Conservation (phyloP, 2,329 filamentous ascomycete genomes). For the Colletotrichum eleusines region DNA sequence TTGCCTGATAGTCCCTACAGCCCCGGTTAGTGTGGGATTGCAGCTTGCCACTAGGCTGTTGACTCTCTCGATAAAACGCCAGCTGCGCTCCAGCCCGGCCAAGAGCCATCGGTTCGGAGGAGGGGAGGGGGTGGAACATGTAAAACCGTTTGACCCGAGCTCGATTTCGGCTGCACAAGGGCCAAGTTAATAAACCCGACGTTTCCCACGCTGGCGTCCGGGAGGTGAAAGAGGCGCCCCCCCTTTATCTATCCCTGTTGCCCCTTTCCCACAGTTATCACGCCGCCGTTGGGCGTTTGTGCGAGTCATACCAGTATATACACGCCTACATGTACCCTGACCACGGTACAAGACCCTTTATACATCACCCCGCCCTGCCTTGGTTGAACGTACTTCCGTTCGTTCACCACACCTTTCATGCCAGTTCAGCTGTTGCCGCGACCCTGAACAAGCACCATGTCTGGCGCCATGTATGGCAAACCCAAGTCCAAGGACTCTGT, state of each 20-base stretch:
- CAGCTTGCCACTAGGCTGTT: slow-evolving; percentile 34
- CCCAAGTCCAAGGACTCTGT: slow-evolving; percentile 47
- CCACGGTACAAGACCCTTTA: neutral
- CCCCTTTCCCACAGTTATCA: neutral
- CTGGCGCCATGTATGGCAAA: slow-evolving; percentile 23
- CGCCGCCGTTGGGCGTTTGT: slow-evolving; percentile 6
- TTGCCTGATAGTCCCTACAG: slow-evolving; percentile 22
- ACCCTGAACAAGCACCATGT: slow-evolving; percentile 18
- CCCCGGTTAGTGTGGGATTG: slow-evolving; percentile 18
- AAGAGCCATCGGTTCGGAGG: slow-evolving; percentile 3
- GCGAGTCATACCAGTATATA: neutral
- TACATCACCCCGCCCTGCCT: neutral
- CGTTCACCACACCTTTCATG: slow-evolving; percentile 10
- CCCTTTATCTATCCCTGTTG: neutral
- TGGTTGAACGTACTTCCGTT: neutral
- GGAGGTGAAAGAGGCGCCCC: neutral
- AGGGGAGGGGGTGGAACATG: neutral
- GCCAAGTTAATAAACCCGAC: slow-evolving; percentile 33
- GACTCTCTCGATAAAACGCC: slow-evolving; percentile 1
- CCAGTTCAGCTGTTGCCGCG: slow-evolving; percentile 11
- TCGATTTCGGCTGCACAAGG: neutral
- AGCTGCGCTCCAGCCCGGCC: slow-evolving; percentile 27
- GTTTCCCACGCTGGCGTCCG: slow-evolving; percentile 12
- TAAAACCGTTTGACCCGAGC: slow-evolving; percentile 1
- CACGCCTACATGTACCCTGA: neutral